Base-by-base conservation (phyloP, 148 eudicot genomes). In the Vaccinium corymbosum region DNA sequence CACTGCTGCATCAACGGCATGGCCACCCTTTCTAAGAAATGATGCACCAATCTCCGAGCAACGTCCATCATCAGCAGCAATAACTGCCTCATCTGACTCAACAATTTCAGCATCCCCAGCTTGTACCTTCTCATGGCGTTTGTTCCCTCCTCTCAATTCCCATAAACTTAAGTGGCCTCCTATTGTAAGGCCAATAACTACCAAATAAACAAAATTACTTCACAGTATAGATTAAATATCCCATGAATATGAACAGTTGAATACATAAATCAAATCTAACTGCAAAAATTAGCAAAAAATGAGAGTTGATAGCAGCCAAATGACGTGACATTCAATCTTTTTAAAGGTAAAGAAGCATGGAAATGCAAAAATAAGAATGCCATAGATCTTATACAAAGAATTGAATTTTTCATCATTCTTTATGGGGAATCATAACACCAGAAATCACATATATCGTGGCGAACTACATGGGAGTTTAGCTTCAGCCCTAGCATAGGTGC, bases 1-100 rank as follows among this genome's bases (percentile, higher is more conserved):
- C 76, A 95, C 98, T n/a, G 98, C 95, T 59, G 99, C 98, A 89
- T 97, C 99, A 8, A 97, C 93, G 1, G 98, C 99, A 55, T 97
- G 98, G 10, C 99, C 99, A 0, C 98, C 98, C 16, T 42, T 81
- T 75, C 91, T 80, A 50, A 97, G 97, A 61, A 93, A 85, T 9
- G 90, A 90, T 11, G 86, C 92, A 49, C 99, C 98, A 7, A 94
- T 94, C 80, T 95, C 91, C 1, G 99, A 97, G 90, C 99, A 97
- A 16, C 99, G 89, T 15, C 87, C 91, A 64, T 97, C 98, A 80
- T 97, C 99, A 51, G 99, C 98, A 35, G 99, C 99, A 77, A 94
- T 97, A 55, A 97, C 97, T 20, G 93, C 99, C 82, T 78, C 80
- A 15, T 89, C 86, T 6, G 99, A 94, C 81, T 91, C 92, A 64